phyloP scores from a whole-genome alignment of 768 basidiomycete genomes.

The Obba rivulosa region DNA sequence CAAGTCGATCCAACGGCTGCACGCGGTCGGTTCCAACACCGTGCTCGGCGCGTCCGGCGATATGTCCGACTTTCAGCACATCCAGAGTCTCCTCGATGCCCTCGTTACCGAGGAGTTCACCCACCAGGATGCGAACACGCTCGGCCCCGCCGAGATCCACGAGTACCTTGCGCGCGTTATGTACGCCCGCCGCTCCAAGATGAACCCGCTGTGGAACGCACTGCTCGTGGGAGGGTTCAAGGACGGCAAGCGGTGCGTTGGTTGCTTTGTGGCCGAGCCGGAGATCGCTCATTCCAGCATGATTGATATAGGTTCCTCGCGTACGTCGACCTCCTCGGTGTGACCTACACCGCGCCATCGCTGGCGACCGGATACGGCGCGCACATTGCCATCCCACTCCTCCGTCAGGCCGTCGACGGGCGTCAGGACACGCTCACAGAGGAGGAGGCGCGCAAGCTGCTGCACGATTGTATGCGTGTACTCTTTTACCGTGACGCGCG shows the following conservation, averaged over 20 bases:
- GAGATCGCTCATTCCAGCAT: neutral
- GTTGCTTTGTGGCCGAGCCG: neutral
- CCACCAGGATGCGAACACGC: conserved; percentile 74
- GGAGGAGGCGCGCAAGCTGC: conserved; percentile 69
- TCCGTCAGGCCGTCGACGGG: conserved; percentile 88
- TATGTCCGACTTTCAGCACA: conserved; percentile 96
- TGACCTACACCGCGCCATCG: conserved; percentile 89
- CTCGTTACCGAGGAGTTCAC: conserved; percentile 76
- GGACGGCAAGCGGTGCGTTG: conserved; percentile 66
- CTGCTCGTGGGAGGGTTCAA: conserved; percentile 89
- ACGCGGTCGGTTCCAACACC: conserved; percentile 77
- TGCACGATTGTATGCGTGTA: conserved; percentile 86
- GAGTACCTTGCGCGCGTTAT: conserved; percentile 87
- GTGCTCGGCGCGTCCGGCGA: conserved; percentile 92
- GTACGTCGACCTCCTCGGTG: conserved; percentile 94
- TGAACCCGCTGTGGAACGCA: conserved; percentile 95
- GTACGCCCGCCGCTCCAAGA: conserved; percentile 83
- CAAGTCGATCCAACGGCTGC: conserved; percentile 88
- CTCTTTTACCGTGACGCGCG: conserved; percentile 96
- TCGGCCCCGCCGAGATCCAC: conserved; percentile 88
- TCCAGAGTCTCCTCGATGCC: conserved; percentile 75
- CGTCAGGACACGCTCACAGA: conserved; percentile 69
- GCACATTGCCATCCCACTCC: conserved; percentile 88
- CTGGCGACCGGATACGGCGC: conserved; percentile 94
- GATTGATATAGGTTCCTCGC: conserved; percentile 88